Percentiles rank a stretch among this genome's conserved stretches.
Evolutionary conservation across 768 basidiomycete species (phyloP).

Genomic region (Glaciozyma martinii): DNA sequence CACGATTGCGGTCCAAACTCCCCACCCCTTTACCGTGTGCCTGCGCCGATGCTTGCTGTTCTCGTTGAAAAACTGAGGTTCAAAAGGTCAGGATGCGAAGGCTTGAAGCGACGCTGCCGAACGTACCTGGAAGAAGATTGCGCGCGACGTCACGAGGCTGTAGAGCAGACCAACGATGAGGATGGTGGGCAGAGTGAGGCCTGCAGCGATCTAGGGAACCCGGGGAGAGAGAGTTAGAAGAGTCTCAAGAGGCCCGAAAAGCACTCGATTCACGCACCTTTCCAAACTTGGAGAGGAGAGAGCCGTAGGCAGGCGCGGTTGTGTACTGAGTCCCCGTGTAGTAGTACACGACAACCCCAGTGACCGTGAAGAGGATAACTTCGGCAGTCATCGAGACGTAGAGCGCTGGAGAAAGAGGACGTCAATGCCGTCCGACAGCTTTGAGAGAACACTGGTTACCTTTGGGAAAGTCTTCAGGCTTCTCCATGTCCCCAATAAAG

Average conservation of each 20-base stretch:
- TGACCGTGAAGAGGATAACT: slow-evolving; percentile 26
- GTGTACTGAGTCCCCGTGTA: slow-evolving; percentile 30
- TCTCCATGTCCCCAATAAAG: slow-evolving; percentile 25
- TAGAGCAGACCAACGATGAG: slow-evolving; percentile 16
- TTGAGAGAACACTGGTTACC: not conserved
- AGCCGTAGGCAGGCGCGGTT: not conserved
- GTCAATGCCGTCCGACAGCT: too few species aligned
- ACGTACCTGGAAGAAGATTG: slow-evolving; percentile 23
- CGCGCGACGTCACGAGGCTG: slow-evolving; percentile 30
- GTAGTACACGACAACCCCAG: slow-evolving; percentile 32
- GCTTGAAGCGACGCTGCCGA: too few species aligned
- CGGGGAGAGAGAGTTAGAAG: slow-evolving; percentile 19
- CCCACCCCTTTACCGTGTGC: too few species aligned
- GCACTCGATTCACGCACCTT: too few species aligned
- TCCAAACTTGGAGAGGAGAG: not conserved
- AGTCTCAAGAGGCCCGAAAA: not conserved
- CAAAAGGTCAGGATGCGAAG: too few species aligned
- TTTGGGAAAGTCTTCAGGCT: slow-evolving; percentile 36
- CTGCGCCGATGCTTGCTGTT: not conserved
- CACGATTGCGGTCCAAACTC: too few species aligned
- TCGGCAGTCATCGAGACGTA: slow-evolving; percentile 29
- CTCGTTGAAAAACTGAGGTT: not conserved
- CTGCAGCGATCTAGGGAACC: slow-evolving; percentile 30
- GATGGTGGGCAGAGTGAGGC: slow-evolving; percentile 31
- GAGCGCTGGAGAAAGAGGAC: slow-evolving; percentile 15